A percentile compares a stretch with the other conserved stretches of the same genome.
These are phyloP conservation scores for Phytophthora pistaciae DNA, from an alignment of 352 stramenopile genomes.

Conservation along the genomic window DNA sequence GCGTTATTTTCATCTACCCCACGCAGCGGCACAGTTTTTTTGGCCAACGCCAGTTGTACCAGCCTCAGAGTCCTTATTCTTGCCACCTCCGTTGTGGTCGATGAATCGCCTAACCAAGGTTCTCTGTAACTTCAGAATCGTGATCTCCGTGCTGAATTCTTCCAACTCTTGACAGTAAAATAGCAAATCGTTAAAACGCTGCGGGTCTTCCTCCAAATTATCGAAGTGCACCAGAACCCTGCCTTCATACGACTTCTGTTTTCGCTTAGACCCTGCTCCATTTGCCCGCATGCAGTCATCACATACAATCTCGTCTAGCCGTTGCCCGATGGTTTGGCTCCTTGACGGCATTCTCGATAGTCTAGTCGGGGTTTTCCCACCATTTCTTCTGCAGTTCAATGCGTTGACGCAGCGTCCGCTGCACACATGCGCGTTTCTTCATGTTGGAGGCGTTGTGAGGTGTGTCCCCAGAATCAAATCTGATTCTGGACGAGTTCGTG, in stretches of 20 bases:
- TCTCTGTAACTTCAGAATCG: neutral
- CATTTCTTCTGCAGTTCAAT: neutral
- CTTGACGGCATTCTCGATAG: neutral
- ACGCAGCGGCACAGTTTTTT: too few species aligned
- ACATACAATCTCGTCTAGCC: neutral
- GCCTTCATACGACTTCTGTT: neutral
- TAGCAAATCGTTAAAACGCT: neutral
- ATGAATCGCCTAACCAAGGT: neutral
- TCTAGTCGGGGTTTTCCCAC: neutral
- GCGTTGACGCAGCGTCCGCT: neutral
- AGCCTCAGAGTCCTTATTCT: neutral
- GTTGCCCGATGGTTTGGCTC: neutral
- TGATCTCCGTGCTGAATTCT: too few species aligned
- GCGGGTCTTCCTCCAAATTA: neutral
- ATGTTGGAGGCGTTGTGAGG: neutral
- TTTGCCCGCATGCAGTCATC: neutral
- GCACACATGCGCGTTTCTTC: neutral
- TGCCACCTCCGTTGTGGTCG: neutral
- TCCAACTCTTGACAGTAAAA: neutral
- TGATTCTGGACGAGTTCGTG: neutral
- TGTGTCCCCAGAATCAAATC: neutral
- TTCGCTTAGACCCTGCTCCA: neutral
- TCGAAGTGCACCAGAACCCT: neutral
- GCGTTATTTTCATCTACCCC: too few species aligned
- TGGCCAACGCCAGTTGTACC: neutral